phyloP scores from a whole-genome alignment of 805 yeast species.

The Saccharomyces eubayanus region DNA sequence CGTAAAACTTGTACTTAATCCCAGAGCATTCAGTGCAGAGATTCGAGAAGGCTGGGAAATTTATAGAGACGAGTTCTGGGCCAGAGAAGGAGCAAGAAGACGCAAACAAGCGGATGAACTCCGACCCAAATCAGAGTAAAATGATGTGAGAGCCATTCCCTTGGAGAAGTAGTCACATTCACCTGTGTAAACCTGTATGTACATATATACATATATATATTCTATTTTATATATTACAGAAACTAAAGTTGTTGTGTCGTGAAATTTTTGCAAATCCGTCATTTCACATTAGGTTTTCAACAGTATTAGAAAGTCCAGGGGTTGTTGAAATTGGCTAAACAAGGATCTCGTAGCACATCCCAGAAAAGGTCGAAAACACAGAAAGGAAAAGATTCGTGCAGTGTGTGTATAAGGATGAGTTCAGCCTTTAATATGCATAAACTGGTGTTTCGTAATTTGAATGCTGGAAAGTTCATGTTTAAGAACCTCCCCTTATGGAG shows the following conservation, averaged over 20 bases:
- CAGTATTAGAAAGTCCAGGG: background rate
- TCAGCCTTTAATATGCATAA: background rate
- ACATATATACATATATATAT: background rate
- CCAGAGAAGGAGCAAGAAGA: conserved; percentile 65
- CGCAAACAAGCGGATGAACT: conserved; percentile 14
- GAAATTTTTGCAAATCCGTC: background rate
- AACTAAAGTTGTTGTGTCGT: background rate
- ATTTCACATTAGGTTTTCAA: background rate
- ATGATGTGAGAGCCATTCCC: background rate
- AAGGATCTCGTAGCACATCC: background rate
- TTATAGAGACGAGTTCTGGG: conserved; percentile 90
- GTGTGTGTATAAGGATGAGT: background rate
- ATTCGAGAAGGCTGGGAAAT: conserved; percentile 92
- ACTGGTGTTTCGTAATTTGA: background rate
- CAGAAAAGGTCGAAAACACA: background rate
- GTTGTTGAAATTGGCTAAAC: background rate
- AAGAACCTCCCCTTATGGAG: background rate
- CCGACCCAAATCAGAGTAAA: background rate
- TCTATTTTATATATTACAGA: background rate
- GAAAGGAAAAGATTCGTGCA: background rate
- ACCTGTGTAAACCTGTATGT: background rate
- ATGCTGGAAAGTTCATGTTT: background rate
- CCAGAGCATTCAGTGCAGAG: conserved; percentile 74
- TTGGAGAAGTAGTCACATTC: background rate
- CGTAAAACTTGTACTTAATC: conserved; percentile 71